Percentiles rank a stretch among this genome's conserved stretches.
These are phyloP conservation scores for Tricholoma flavovirens DNA, from an alignment of 768 basidiomycete genomes.

Conservation along the genomic window DNA sequence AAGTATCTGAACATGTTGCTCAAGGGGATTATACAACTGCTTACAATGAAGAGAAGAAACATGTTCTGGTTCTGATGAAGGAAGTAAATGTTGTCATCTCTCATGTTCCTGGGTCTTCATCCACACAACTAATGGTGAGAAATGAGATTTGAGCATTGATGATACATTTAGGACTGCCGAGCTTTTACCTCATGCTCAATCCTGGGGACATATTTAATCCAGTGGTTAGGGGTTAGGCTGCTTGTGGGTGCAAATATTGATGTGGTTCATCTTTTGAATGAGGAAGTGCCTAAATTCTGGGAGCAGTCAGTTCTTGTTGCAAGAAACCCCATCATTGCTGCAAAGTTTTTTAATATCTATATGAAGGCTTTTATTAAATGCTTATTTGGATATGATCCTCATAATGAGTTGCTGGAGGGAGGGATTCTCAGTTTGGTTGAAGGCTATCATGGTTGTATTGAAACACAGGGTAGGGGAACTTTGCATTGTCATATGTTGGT, in stretches of 20 bases:
- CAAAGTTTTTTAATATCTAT: constrained; percentile 28
- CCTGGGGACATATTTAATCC: constrained; percentile 37
- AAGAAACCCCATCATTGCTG: constrained; percentile 25
- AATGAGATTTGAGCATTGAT: constrained; percentile 36
- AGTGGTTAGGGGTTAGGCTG: constrained; percentile 32
- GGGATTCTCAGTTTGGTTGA: constrained; percentile 24
- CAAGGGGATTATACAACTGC: constrained; percentile 14
- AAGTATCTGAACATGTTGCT: constrained; percentile 17
- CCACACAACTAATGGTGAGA: constrained; percentile 19
- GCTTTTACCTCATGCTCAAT: constrained; percentile 40
- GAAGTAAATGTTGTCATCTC: constrained; percentile 16
- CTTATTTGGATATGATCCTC: constrained; percentile 16
- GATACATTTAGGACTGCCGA: constrained; percentile 29
- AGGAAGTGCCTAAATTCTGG: constrained; percentile 21
- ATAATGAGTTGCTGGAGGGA: background rate
- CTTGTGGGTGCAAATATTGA: constrained; percentile 30
- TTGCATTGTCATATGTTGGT: constrained; percentile 33
- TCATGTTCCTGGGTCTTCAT: constrained; percentile 25
- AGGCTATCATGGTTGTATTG: constrained; percentile 28
- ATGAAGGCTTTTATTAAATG: constrained; percentile 23
- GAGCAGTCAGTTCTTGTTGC: constrained; percentile 11
- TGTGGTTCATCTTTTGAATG: constrained; percentile 23
- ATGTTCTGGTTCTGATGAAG: constrained; percentile 18
- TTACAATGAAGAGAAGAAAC: constrained; percentile 20
- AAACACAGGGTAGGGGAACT: constrained; percentile 31